Conservation (phyloP, 768 basidiomycete species). For the Kockovaella imperatae region DNA sequence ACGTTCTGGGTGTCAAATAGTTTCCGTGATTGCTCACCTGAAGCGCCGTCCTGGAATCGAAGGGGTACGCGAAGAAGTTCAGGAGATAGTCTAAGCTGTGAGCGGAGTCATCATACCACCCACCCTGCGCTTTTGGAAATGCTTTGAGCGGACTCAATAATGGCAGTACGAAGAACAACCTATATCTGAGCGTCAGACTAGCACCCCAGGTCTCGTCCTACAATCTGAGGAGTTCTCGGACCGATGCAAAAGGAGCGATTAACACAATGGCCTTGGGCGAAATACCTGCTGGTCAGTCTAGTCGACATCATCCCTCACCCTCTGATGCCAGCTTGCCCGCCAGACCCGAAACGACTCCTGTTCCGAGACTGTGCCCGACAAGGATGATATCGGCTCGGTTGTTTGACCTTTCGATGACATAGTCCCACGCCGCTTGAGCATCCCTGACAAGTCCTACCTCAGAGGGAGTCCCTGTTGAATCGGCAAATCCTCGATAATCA, state of each 20-base stretch:
- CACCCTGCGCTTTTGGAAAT: constrained; percentile 59
- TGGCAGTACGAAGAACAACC: constrained; percentile 60
- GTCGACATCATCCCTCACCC: constrained; percentile 24
- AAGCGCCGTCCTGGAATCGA: constrained; percentile 18
- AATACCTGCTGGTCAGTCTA: constrained; percentile 24
- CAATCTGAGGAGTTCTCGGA: constrained; percentile 56
- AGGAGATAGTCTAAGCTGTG: constrained; percentile 4
- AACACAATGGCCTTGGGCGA: constrained; percentile 47
- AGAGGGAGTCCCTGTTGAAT: constrained; percentile 70
- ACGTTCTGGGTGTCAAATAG: constrained; percentile 50
- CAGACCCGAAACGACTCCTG: constrained; percentile 58
- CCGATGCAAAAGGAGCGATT: constrained; percentile 48
- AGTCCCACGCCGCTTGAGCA: constrained; percentile 72
- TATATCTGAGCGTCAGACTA: constrained; percentile 46
- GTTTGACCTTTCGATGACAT: constrained; percentile 50
- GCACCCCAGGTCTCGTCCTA: not conserved
- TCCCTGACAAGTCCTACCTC: constrained; percentile 64
- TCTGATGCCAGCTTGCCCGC: constrained; percentile 47
- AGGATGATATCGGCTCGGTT: constrained; percentile 67
- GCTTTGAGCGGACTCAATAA: constrained; percentile 61
- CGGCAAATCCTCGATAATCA: constrained; percentile 89
- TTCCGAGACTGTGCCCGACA: constrained; percentile 82
- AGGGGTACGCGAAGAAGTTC: constrained; percentile 13
- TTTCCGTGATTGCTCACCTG: constrained; percentile 42
- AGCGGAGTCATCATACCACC: constrained; percentile 38